A percentile compares a stretch with the other conserved stretches of the same genome.
Conservation (phyloP, 1,139 yeast species). For the Yamadazyma songkhlaensis region DNA sequence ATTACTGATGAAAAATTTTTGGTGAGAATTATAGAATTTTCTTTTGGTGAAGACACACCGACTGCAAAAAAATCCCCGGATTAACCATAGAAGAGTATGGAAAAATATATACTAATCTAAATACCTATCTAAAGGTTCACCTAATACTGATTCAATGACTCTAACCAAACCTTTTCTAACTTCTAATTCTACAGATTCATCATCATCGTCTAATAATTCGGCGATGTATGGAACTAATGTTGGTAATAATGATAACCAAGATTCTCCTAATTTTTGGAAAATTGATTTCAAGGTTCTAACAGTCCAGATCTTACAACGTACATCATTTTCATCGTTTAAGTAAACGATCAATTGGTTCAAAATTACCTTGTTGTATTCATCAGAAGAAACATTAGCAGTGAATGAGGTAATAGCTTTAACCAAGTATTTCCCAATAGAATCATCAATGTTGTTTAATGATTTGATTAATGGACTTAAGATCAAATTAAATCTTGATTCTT, state of each 20-base stretch:
- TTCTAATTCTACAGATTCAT: conserved; percentile 87
- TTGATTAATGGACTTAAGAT: conserved; percentile 59
- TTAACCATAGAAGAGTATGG: not conserved
- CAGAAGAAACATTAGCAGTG: conserved; percentile 71
- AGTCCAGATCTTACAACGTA: conserved; percentile 72
- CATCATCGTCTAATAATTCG: conserved; percentile 92
- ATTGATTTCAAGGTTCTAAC: conserved; percentile 74
- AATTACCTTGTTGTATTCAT: conserved; percentile 67
- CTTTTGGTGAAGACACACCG: conserved; percentile 10
- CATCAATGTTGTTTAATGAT: conserved; percentile 68
- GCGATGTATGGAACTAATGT: conserved; percentile 95
- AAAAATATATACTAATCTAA: conserved; percentile 44
- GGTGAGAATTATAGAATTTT: conserved; percentile 12
- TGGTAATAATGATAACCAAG: conserved; percentile 88
- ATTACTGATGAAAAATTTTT: conserved; percentile 7
- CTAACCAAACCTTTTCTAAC: conserved; percentile 91
- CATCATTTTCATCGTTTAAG: conserved; percentile 33
- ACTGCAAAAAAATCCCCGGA: conserved; percentile 1
- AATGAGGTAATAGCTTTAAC: conserved; percentile 78
- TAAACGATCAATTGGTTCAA: conserved; percentile 36
- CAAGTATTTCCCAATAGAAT: conserved; percentile 68
- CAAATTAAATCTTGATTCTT: conserved; percentile 77
- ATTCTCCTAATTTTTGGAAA: conserved; percentile 91
- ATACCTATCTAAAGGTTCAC: conserved; percentile 92
- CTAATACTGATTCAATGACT: conserved; percentile 87